Evolutionary conservation across 495 filamentous ascomycete species (phyloP), one percentile per base, ranked within the genome.

Genomic region (Penicillium waksmanii): DNA sequence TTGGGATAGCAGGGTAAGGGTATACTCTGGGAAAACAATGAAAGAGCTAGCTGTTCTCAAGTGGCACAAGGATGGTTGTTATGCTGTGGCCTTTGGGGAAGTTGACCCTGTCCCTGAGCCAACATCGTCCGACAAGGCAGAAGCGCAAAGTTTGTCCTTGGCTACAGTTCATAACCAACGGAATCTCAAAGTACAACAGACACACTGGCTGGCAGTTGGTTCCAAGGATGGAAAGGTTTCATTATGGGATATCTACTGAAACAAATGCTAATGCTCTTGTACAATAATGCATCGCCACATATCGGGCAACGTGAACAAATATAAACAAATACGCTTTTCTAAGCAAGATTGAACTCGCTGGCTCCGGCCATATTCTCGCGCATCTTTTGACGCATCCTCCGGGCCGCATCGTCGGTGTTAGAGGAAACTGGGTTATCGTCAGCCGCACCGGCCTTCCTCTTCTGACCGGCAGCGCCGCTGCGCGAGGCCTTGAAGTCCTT

Each of bases 221-320:
- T 89, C 90, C 55, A 98, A 98, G 71, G 95, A 98, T 75, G 96
- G 94, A 31, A 98, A 95, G 67, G 88, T 98, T 56, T 94, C 90
- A 67, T 79, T 98, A 73, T 98, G 95, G 95, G 92, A 95, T 79
- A 90, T 96, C 61, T 98, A 89, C 80, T 97, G 71, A 83, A 57
- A 65, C 59, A 58, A 66, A 68, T 65, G 68, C 66, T 70, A 60
- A 68, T 71, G 68, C 68, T 69, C 56, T 65, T 69, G 58, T 66
- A 64, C 63, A 66, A 67, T 59, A 61, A 71, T 67, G 54, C 44
- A 67, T 62, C 61, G 53, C 58, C 65, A 48, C 46, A 48, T 48
- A 13, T 27, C 21, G 9, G 46, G 46, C 46, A 48, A 48, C 21
- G 23, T 48, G 15, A 27, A 48, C 18, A 48, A 60, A 64, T 71